A percentile compares a stretch with the other conserved stretches of the same genome.
Conservation (phyloP, 2,329 filamentous ascomycete genomes). For the Aspergillus sp. region DNA sequence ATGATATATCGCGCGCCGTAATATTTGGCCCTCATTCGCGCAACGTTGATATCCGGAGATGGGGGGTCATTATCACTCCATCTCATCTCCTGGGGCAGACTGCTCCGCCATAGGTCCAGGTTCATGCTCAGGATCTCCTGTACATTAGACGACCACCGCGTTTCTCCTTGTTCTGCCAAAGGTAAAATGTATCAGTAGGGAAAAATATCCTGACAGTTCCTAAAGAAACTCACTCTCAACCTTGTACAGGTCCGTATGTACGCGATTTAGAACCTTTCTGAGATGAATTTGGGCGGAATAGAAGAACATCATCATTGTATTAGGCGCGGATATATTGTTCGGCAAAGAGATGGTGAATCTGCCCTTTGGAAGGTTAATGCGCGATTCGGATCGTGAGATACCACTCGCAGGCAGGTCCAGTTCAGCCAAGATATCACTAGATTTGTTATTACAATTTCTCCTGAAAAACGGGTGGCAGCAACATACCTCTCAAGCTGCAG, state of each 20-base stretch:
- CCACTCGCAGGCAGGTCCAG: slow-evolving; percentile 65
- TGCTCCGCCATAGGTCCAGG: slow-evolving; percentile 55
- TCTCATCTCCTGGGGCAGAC: slow-evolving; percentile 53
- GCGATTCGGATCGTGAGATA: slow-evolving; percentile 56
- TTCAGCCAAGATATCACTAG: slow-evolving; percentile 86
- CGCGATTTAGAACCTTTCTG: slow-evolving; percentile 56
- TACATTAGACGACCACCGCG: slow-evolving; percentile 38
- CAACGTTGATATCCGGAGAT: slow-evolving; percentile 73
- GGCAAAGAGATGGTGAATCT: slow-evolving; percentile 32
- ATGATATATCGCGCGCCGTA: slow-evolving; percentile 91
- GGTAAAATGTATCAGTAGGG: slow-evolving; percentile 3
- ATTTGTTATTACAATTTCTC: neutral
- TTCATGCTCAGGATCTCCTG: slow-evolving; percentile 47
- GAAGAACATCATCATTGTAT: slow-evolving; percentile 52
- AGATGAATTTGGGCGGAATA: slow-evolving; percentile 64
- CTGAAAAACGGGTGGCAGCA: neutral
- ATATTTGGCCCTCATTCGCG: slow-evolving; percentile 87
- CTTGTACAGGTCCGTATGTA: slow-evolving; percentile 57
- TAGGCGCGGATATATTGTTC: slow-evolving; percentile 33
- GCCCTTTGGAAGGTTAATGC: slow-evolving; percentile 41
- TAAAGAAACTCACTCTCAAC: slow-evolving; percentile 29
- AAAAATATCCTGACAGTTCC: neutral
- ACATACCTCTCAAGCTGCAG: slow-evolving; percentile 82
- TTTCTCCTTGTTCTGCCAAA: slow-evolving; percentile 30
- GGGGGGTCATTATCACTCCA: slow-evolving; percentile 71